Base-by-base conservation (phyloP, 202 grass and related monocot genomes). In the Zoysia matrella region DNA sequence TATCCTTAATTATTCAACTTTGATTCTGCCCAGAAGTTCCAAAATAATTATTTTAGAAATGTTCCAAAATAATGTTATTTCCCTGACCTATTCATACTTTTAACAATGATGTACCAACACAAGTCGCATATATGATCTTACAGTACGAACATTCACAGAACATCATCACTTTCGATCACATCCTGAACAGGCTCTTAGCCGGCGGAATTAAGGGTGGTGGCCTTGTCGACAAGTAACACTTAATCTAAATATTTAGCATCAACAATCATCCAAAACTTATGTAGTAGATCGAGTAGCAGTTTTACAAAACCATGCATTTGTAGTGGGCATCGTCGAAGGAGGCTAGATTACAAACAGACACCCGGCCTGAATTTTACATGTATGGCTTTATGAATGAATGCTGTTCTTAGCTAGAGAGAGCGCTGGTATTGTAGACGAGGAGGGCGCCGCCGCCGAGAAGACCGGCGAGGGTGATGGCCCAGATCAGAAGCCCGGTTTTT, bases 391-490 rank as follows among this genome's bases (percentile, higher is more conserved):
- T 52, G 12, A 1, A 55, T 68, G 63, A 14, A 46, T 47, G 11
- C 50, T 66, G 11, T 52, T 68, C 85, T 91, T 91, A 98, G 90
- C 87, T 77, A 80, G 78, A 41, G 50, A 98, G 82, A 61, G 95
- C 92, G 81, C 95, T 98, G 85, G 95, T 98, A 87, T 78, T 98
- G 89, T 93, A 98, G 60, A 98, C 95, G 60, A 98, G 92, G 54
- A 98, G 89, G 78, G 89, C 95, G 22, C 92, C 95, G 65, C 92
- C 92, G 16, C 55, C 86, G 63, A 98, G 93, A 6, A 98, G 53
- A 70, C 92, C 92, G 7, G 89, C 90, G 46, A 98, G 90, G 55
- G 95, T 95, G 52, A 93, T 12, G 43, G 95, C 95, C 95, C 95
- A 98, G 80, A 98, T 98, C 80, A 98, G 88, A 45, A 98, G 85